These are phyloP conservation scores for Fusarium sp. DNA, from an alignment of 2,329 filamentous ascomycete species.

Conservation along the genomic window DNA sequence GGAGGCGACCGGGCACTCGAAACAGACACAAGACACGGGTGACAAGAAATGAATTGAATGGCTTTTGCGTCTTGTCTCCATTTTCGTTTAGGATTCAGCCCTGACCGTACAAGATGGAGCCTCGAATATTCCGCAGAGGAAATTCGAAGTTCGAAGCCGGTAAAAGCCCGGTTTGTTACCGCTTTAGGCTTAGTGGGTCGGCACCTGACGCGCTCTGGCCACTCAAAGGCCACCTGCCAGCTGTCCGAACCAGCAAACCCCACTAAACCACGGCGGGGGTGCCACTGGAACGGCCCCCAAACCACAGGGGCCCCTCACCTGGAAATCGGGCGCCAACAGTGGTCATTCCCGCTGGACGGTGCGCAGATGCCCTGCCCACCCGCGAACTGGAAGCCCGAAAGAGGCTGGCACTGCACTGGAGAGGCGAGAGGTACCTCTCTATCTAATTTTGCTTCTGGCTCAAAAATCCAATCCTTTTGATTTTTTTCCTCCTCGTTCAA, in stretches of 20 bases:
- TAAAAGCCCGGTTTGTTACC: conserved; percentile 45
- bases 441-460: conserved; percentile 49
- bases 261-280: conserved; percentile 28
- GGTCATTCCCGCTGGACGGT: conserved; percentile 22
- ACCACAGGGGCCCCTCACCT: conserved; percentile 7
- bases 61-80: conserved; percentile 29
- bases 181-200: conserved; percentile 33
- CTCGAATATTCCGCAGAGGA: conserved; percentile 15
- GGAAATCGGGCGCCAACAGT: conserved; percentile 25
- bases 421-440: conserved; percentile 34
- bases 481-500: conserved; percentile 47
- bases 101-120: conserved; percentile 40
- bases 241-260: conserved; percentile 19
- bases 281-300: conserved; percentile 5
- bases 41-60: conserved; percentile 20
- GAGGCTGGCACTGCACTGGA: conserved; percentile 14
- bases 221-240: conserved; percentile 19
- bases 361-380: not conserved
- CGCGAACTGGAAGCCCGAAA: conserved; percentile 16
- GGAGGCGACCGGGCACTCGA: not conserved
- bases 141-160: conserved; percentile 38
- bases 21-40: conserved; percentile 13
- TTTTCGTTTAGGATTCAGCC: conserved; percentile 51
- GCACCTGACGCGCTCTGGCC: conserved; percentile 19
- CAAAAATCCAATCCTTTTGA: conserved; percentile 47